These are phyloP conservation scores for Populus deltoides DNA, from an alignment of 345 rosid species.

Conservation along the genomic window DNA sequence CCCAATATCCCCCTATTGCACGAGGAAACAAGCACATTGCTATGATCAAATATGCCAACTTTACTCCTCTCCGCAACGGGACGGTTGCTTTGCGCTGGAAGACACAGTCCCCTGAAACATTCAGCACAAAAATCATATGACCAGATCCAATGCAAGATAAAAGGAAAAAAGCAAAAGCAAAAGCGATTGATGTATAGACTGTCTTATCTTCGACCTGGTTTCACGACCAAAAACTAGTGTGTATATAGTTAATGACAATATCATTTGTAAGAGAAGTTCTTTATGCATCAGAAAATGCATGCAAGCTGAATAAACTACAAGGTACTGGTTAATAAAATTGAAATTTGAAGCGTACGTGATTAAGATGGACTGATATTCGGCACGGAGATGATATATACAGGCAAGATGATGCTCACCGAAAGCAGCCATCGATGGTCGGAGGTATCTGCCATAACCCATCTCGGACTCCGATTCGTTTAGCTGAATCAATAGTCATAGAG, in stretches of 20 bases:
- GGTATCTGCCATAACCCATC: slow-evolving; percentile 53
- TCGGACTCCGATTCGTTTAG: slow-evolving; percentile 53
- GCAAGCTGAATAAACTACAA: background rate
- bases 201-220: no score
- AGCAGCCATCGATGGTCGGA: slow-evolving; percentile 49
- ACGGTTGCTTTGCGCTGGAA: slow-evolving; percentile 43
- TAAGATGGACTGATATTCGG: background rate
- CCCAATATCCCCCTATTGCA: slow-evolving; percentile 54
- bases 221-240: background rate
- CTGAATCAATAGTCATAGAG: slow-evolving; percentile 53
- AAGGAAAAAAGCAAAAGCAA: background rate
- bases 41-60: slow-evolving; percentile 44
- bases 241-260: background rate
- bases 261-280: background rate
- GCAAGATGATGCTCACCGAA: slow-evolving; percentile 39
- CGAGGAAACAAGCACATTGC: slow-evolving; percentile 56
- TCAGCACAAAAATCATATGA: background rate
- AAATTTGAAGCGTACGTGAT: no score
- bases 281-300: background rate
- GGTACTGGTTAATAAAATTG: no score
- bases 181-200: no score
- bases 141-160: background rate
- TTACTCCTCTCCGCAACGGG: slow-evolving; percentile 62
- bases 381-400: background rate
- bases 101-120: slow-evolving; percentile 58